A percentile compares a stretch with the other conserved stretches of the same genome.
Evolutionary conservation across 1,284 basidiomycete species (phyloP).

Genomic region (Puccinia polysora): DNA sequence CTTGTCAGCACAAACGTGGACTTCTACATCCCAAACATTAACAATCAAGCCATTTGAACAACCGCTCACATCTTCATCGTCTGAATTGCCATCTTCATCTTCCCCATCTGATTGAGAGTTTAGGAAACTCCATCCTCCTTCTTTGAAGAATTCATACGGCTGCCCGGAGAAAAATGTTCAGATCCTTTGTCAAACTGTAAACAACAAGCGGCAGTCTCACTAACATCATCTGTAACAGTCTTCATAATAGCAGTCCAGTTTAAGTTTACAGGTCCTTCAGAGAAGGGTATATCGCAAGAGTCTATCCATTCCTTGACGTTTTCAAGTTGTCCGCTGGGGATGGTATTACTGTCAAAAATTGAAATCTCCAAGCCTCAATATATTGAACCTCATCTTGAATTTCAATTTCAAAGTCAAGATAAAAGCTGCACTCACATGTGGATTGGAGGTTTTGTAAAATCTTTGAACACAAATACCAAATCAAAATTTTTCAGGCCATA

Average conservation of each 20-base stretch:
- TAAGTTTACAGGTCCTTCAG: conserved; percentile 93
- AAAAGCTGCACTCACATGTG: conserved; percentile 60
- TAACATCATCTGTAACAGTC: conserved; percentile 73
- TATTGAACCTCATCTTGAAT: not conserved
- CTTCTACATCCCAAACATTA: too few relatives aligned
- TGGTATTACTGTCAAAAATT: conserved; percentile 63
- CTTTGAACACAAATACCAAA: conserved; percentile 91
- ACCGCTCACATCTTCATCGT: conserved; percentile 33
- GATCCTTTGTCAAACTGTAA: not conserved
- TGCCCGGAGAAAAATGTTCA: not conserved
- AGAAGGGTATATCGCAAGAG: conserved; percentile 94
- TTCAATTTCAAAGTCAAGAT: not conserved
- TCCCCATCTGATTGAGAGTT: conserved; percentile 34
- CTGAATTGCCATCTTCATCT: conserved; percentile 17
- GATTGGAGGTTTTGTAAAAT: conserved; percentile 84
- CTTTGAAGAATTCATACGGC: conserved; percentile 90
- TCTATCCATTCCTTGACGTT: conserved; percentile 98
- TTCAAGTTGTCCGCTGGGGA: conserved; percentile 81
- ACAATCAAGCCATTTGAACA: not conserved
- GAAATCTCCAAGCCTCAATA: not conserved
- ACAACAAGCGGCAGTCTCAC: not conserved
- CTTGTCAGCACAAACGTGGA: too few relatives aligned
- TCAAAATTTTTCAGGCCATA: conserved; percentile 97
- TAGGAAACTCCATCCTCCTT: conserved; percentile 92
- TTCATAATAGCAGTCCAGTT: conserved; percentile 97